A percentile compares a stretch with the other conserved stretches of the same genome.
Conservation (phyloP, 371 early-diverging fungal species). For the Mortierella sp. region DNA sequence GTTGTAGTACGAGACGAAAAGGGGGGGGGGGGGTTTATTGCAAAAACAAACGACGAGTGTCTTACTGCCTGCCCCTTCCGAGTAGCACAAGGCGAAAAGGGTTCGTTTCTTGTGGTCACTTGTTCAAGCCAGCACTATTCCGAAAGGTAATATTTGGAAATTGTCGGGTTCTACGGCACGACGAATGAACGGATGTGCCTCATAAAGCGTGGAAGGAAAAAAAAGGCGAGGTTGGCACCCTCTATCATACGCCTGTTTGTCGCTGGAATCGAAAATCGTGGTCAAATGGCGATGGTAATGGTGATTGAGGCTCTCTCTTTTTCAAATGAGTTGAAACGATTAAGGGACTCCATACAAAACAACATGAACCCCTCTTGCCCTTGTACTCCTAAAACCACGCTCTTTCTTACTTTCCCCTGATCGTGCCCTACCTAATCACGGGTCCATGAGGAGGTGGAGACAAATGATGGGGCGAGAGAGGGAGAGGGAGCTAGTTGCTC, state of each 20-base stretch:
- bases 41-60: background rate
- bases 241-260: background rate
- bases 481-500: no score
- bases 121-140: no score
- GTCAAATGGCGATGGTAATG: background rate
- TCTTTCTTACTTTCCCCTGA: background rate
- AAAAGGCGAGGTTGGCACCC: background rate
- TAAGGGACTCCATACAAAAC: constrained; percentile 12
- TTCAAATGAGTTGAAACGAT: background rate
- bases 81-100: background rate
- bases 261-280: no score
- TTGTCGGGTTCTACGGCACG: no score
- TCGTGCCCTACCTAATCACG: background rate
- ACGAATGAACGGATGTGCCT: background rate
- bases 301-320: constrained; percentile 6
- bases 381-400: background rate
- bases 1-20: background rate
- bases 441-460: no score
- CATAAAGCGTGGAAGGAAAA: background rate
- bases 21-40: background rate
- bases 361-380: background rate
- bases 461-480: no score
- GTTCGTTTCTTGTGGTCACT: no score
- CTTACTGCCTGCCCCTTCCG: background rate
- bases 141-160: no score